Percentiles rank a stretch among this genome's conserved stretches.
These are phyloP conservation scores for Cyberlindnera mrakii DNA, from an alignment of 805 yeast species.

Conservation along the genomic window DNA sequence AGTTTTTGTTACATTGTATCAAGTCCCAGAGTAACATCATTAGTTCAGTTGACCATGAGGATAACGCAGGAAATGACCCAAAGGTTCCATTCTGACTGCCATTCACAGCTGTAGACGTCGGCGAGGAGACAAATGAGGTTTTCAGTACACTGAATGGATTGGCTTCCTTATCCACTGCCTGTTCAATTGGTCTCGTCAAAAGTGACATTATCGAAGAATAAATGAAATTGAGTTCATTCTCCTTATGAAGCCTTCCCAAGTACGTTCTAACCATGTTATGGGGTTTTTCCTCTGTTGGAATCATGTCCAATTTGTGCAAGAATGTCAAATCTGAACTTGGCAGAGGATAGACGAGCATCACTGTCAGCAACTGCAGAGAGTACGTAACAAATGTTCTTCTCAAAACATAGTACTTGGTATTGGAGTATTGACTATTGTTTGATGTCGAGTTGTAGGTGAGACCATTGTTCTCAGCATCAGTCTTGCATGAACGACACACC, in stretches of 20 bases:
- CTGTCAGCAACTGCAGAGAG: slow-evolving; percentile 55
- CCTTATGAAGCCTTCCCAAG: slow-evolving; percentile 48
- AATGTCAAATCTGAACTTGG: slow-evolving; percentile 42
- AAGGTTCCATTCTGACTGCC: slow-evolving; percentile 3
- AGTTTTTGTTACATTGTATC: slow-evolving; percentile 61
- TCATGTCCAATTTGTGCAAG: slow-evolving; percentile 27
- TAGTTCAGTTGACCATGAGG: slow-evolving; percentile 52
- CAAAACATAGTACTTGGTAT: slow-evolving; percentile 24
- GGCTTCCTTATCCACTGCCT: slow-evolving; percentile 31
- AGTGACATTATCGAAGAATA: slow-evolving; percentile 42
- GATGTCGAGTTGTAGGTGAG: slow-evolving; percentile 29
- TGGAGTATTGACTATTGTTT: slow-evolving; percentile 20
- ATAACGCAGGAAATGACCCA: slow-evolving; percentile 31
- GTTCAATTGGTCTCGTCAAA: slow-evolving; percentile 39
- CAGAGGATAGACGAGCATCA: slow-evolving; percentile 57
- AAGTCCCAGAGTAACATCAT: slow-evolving; percentile 70
- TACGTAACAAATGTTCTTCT: slow-evolving; percentile 45
- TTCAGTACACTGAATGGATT: slow-evolving; percentile 28
- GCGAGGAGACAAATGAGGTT: slow-evolving; percentile 10
- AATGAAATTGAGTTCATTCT: slow-evolving; percentile 46
- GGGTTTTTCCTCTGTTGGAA: slow-evolving; percentile 27
- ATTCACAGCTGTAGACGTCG: slow-evolving; percentile 7
- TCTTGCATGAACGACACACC: slow-evolving; percentile 43
- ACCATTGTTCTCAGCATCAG: slow-evolving; percentile 38
- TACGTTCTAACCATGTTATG: slow-evolving; percentile 44